A percentile compares a stretch with the other conserved stretches of the same genome.
phyloP scores from a whole-genome alignment of 2,329 filamentous ascomycete genomes.

The Incumbomyces lentus region DNA sequence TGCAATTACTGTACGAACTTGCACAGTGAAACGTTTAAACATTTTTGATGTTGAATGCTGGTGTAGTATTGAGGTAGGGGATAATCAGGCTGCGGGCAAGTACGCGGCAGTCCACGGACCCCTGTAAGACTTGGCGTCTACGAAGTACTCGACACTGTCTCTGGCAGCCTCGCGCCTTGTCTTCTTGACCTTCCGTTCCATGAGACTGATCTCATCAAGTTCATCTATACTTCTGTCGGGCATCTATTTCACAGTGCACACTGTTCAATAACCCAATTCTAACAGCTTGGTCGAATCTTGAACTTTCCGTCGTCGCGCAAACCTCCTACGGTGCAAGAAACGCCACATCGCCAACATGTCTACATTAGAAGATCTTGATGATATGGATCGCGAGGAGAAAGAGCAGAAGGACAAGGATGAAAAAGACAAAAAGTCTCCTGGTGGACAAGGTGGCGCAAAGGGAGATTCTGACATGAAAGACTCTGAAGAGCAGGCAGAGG shows the following conservation, averaged over 20 bases:
- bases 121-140: no score
- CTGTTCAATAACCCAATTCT: no score
- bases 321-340: neutral
- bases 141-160: no score
- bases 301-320: neutral
- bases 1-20: no score
- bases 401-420: conserved; percentile 49
- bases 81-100: no score
- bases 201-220: no score
- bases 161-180: no score
- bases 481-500: conserved; percentile 54
- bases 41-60: no score
- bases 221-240: neutral
- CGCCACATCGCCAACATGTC: conserved; percentile 51
- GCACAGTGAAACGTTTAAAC: no score
- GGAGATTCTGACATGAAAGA: conserved; percentile 90
- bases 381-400: conserved; percentile 68
- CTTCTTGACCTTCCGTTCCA: no score
- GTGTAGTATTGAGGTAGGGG: no score
- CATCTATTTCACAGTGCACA: neutral
- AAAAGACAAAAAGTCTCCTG: conserved; percentile 44
- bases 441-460: conserved; percentile 35
- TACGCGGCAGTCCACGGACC: no score
- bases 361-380: conserved; percentile 83
- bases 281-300: neutral